phyloP scores from a whole-genome alignment of 2,329 filamentous ascomycete species.

The Trichophyton schoenleinii region DNA sequence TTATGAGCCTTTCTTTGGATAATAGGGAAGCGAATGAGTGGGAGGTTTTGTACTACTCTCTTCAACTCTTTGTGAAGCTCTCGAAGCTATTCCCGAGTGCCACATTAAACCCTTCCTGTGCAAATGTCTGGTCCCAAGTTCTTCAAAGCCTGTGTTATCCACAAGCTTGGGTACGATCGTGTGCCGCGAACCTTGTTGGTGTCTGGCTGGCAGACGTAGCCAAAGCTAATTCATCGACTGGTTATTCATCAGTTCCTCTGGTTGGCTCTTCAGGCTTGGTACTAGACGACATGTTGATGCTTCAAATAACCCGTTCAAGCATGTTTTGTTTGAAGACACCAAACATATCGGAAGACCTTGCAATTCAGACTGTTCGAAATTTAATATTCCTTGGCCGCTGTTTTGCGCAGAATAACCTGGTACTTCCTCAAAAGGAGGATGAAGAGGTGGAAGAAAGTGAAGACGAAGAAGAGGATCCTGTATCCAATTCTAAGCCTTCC shows the following conservation, averaged over 20 bases:
- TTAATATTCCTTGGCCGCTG: conserved; percentile 66
- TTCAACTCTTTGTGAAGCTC: conserved; percentile 57
- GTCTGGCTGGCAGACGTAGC: conserved; percentile 72
- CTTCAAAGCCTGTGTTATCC: conserved; percentile 58
- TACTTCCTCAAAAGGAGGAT: conserved; percentile 27
- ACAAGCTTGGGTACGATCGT: conserved; percentile 62
- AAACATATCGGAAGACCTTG: conserved; percentile 59
- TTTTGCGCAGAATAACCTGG: conserved; percentile 45
- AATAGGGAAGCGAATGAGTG: conserved; percentile 42
- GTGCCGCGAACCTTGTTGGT: conserved; percentile 59
- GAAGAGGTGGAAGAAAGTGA: conserved; percentile 32
- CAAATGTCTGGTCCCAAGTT: conserved; percentile 58
- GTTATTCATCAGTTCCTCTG: conserved; percentile 48
- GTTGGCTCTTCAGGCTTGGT: conserved; percentile 58
- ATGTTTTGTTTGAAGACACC: conserved; percentile 48
- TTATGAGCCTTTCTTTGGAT: conserved; percentile 41
- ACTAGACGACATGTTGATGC: conserved; percentile 53
- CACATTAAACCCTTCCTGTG: conserved; percentile 48
- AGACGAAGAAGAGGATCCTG: conserved; percentile 31
- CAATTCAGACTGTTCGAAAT: conserved; percentile 65
- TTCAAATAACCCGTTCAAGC: conserved; percentile 45
- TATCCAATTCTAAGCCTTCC: conserved; percentile 1
- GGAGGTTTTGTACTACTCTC: conserved; percentile 60
- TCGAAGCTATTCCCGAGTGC: conserved; percentile 52
- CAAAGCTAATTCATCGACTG: conserved; percentile 43